Evolutionary conservation across 495 filamentous ascomycete genomes (phyloP).

Genomic region (Penicillium cosmopolitanum): DNA sequence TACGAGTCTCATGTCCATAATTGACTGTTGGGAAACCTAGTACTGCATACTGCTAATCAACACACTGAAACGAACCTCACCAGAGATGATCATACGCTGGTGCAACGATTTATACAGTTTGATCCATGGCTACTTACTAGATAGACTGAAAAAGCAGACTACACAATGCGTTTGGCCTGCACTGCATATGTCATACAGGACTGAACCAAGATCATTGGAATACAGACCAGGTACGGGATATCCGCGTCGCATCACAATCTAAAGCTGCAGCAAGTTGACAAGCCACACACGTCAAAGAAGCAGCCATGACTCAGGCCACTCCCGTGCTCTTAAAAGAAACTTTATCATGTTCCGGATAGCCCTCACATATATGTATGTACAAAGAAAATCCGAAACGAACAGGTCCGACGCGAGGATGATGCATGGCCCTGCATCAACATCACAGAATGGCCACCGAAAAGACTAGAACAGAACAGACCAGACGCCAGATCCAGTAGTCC

Average conservation of each 20-base stretch:
- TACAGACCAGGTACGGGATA: background rate
- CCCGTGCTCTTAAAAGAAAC: background rate
- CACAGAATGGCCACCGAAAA: background rate
- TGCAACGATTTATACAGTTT: background rate
- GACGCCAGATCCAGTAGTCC: background rate
- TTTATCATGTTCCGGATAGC: background rate
- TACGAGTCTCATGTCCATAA: no score
- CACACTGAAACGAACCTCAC: background rate
- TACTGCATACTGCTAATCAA: no score
- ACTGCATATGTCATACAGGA: no score
- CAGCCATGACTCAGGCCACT: background rate
- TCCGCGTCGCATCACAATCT: background rate
- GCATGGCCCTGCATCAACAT: constrained; percentile 4
- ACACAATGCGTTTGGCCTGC: no score
- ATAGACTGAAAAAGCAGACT: background rate
- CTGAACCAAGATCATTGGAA: background rate
- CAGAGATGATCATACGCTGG: background rate
- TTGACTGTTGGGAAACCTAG: no score
- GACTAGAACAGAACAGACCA: background rate
- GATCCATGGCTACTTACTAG: background rate
- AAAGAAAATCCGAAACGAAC: constrained; percentile 5
- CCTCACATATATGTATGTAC: background rate
- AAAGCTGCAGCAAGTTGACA: background rate
- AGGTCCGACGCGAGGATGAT: constrained; percentile 11
- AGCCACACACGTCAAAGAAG: constrained; percentile 1